Percentiles rank a stretch among this genome's conserved stretches.
Conservation (phyloP, 106 monocot species). For the Vanilla planifolia region DNA sequence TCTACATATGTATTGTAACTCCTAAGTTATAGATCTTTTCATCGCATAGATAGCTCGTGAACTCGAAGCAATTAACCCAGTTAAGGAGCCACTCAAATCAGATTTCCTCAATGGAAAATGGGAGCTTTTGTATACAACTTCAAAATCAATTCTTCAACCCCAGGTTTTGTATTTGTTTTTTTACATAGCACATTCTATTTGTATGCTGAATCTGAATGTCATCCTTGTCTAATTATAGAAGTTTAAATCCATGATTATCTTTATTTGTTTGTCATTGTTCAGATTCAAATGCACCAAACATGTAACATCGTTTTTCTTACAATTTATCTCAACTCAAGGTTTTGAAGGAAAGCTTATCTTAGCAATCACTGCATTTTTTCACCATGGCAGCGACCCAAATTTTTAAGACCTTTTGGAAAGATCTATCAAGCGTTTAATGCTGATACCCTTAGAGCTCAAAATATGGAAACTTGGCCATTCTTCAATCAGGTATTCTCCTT, state of each 20-base stretch:
- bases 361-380: conserved; percentile 1
- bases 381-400: conserved; percentile 63
- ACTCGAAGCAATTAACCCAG: conserved; percentile 57
- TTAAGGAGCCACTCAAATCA: conserved; percentile 85
- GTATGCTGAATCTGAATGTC: no score
- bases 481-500: conserved; percentile 69
- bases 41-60: conserved; percentile 49
- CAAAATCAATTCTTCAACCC: conserved; percentile 55
- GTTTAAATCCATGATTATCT: not conserved
- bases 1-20: not conserved
- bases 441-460: conserved; percentile 85
- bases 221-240: no score
- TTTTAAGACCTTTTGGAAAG: conserved; percentile 78
- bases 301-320: not conserved
- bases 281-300: not conserved
- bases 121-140: conserved; percentile 97
- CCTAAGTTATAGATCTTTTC: not conserved
- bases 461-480: conserved; percentile 97
- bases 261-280: not conserved
- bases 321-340: not conserved
- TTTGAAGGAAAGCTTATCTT: not conserved
- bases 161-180: conserved; percentile 31
- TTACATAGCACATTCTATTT: no score
- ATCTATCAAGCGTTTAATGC: conserved; percentile 90
- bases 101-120: conserved; percentile 92